Conservation (phyloP, 2,329 filamentous ascomycete genomes). For the Tolypocladium tropicale region DNA sequence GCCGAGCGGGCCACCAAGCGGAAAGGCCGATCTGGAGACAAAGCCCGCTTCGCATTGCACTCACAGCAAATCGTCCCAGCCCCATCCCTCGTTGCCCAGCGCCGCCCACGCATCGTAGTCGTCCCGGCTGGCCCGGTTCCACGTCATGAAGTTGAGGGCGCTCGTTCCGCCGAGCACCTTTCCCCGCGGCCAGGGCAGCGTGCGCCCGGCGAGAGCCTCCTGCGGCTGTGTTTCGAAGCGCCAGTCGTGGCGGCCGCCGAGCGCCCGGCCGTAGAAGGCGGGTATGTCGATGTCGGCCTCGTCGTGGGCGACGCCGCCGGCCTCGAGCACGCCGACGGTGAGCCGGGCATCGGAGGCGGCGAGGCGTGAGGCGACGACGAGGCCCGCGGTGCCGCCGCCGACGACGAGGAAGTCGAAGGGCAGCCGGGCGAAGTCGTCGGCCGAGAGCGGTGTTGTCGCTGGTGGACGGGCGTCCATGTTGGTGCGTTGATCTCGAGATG, state of each 20-base stretch:
- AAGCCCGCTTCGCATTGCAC: too few species aligned
- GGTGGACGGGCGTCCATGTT: neutral
- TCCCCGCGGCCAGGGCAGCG: slow-evolving; percentile 30
- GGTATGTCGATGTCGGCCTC: slow-evolving; percentile 28
- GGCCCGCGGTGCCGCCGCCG: slow-evolving; percentile 44
- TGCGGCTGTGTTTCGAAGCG: slow-evolving; percentile 28
- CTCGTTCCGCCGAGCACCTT: slow-evolving; percentile 52
- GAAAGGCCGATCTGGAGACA: too few species aligned
- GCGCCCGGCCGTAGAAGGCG: slow-evolving; percentile 21
- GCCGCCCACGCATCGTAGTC: slow-evolving; percentile 48
- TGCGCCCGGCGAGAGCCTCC: slow-evolving; percentile 24
- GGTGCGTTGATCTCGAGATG: neutral
- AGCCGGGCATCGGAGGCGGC: slow-evolving; percentile 25
- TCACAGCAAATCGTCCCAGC: slow-evolving; percentile 33
- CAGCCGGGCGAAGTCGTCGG: slow-evolving; percentile 12
- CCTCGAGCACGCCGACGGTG: slow-evolving; percentile 21
- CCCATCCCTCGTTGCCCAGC: slow-evolving; percentile 49
- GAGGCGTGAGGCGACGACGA: slow-evolving; percentile 38
- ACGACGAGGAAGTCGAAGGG: slow-evolving; percentile 30
- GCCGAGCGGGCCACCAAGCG: neutral
- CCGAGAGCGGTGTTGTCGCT: neutral
- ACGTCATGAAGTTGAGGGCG: slow-evolving; percentile 49
- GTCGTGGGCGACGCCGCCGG: slow-evolving; percentile 15
- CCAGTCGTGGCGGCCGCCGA: slow-evolving; percentile 31
- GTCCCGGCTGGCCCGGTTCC: slow-evolving; percentile 32